phyloP scores from a whole-genome alignment of 495 filamentous ascomycete genomes.

The Pseudotulostoma volvatum region DNA sequence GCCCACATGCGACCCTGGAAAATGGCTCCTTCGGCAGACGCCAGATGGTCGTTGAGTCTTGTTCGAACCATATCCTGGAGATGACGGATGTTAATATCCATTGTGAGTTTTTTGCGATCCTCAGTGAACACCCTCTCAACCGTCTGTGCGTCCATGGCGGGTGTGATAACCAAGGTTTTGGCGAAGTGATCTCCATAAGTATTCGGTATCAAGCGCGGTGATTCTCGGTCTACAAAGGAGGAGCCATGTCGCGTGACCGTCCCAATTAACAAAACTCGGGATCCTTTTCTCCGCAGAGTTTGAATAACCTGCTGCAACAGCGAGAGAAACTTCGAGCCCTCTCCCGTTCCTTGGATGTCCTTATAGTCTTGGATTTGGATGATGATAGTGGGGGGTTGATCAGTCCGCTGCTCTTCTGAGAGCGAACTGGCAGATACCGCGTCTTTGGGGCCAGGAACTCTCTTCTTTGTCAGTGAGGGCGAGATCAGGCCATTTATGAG shows the following conservation, averaged over 20 bases:
- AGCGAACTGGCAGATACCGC: no score
- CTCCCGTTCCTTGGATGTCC: conserved; percentile 46
- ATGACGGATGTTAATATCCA: conserved; percentile 53
- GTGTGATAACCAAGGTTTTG: conserved; percentile 35
- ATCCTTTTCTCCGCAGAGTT: conserved; percentile 47
- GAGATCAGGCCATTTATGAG: conserved; percentile 24
- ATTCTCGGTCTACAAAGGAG: conserved; percentile 15
- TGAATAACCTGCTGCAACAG: conserved; percentile 56
- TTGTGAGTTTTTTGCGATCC: conserved; percentile 33
- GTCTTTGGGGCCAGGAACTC: no score
- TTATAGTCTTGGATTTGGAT: conserved; percentile 69
- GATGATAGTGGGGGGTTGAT: conserved; percentile 34
- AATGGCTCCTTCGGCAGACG: conserved; percentile 19
- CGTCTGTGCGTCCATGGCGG: conserved; percentile 17
- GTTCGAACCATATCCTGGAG: conserved; percentile 46
- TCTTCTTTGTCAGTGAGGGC: conserved; percentile 8
- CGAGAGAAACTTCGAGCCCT: conserved; percentile 44
- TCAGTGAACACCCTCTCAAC: conserved; percentile 24
- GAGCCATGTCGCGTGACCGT: conserved; percentile 30
- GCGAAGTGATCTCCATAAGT: conserved; percentile 34
- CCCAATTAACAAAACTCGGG: conserved; percentile 61
- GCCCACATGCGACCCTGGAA: conserved; percentile 21
- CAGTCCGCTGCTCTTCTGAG: conserved; percentile 6
- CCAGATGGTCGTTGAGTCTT: conserved; percentile 22
- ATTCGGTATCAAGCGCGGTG: conserved; percentile 32